Evolutionary conservation across 2,329 filamentous ascomycete genomes (phyloP), one percentile per base, ranked within the genome.

Genomic region (Aschersonia sp.): DNA sequence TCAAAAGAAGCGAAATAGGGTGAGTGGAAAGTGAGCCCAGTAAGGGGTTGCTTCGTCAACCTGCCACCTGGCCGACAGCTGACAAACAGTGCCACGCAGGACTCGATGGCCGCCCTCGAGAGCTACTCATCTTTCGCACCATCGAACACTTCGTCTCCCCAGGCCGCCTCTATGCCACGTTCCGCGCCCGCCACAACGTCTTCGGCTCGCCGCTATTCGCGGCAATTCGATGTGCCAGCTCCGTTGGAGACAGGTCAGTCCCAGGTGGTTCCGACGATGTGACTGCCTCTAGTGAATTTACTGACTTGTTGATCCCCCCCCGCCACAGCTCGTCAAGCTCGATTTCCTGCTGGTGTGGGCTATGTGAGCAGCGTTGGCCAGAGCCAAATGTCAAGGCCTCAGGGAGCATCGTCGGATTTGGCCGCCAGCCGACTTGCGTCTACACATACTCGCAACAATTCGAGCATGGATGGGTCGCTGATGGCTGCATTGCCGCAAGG

Each of bases 401-500:
- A 44, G 42, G 47, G 35, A 12, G 43, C 50, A 8, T 45, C 49
- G 9, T 76, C 83, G 5, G 83, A 87, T 39, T 69, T 73, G 47
- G 78, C 81, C 55, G 72, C 76, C 46, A 75, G 78, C 53, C 75
- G 76, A 57, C 68, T 83, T 55, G 77, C 81, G 63, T 73, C 72
- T 50, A 71, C 73, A 55, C 87, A 95, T 63, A 79, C 83, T 47
- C 79, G 86, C 59, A 85, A 86, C 56, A 85, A 85, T 57, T 86
- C 85, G 47, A 94, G 87, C 64, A 75, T 90, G 59, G 89, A 96
- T 64, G 83, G 83, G 52, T 83, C 87, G 55, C 81, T 90, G 53
- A 92, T 90, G 76, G 86, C 87, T 54, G 83, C 84, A 50, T 70
- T 96, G 58, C 89, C 89, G 49, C 76, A 82, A 54, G 86, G 88